phyloP scores from a whole-genome alignment of 306 rosid species.

The Styphnolobium japonicum region DNA sequence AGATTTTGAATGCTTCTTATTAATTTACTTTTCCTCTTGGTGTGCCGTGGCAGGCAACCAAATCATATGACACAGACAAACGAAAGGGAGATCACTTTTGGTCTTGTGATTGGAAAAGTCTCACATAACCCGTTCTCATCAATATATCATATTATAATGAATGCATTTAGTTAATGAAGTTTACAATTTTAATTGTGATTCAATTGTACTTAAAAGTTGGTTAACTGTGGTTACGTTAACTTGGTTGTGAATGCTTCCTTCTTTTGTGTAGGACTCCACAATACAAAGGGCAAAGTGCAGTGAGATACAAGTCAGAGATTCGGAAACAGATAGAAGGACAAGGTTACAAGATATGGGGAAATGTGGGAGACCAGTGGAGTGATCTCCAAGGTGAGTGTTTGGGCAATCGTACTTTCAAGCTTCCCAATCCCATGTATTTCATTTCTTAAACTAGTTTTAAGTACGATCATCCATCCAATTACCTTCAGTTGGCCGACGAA shows the following conservation, averaged over 20 bases:
- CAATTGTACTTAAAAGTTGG: background rate
- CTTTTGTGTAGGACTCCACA: constrained; percentile 34
- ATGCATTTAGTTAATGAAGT: background rate
- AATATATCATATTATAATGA: background rate
- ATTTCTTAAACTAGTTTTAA: constrained; percentile 40
- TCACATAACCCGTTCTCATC: background rate
- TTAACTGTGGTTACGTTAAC: background rate
- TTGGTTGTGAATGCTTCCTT: background rate
- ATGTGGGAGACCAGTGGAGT: constrained; percentile 95
- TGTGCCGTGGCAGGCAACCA: background rate
- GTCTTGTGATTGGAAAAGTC: constrained; percentile 11
- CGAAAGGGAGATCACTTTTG: constrained; percentile 11
- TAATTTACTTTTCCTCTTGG: constrained; percentile 3
- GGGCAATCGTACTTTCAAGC: constrained; percentile 76
- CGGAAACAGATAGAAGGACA: constrained; percentile 55
- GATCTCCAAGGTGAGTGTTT: constrained; percentile 69
- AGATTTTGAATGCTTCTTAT: background rate
- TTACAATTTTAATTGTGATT: background rate
- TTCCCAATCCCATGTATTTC: constrained; percentile 93
- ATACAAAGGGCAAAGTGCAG: constrained; percentile 60
- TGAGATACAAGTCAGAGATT: constrained; percentile 55
- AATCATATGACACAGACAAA: background rate
- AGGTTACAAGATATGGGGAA: constrained; percentile 87
- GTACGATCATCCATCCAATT: background rate
- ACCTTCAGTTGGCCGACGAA: background rate